Base-by-base conservation (phyloP, 1,139 yeast species). In the Lodderomyces margitis region DNA sequence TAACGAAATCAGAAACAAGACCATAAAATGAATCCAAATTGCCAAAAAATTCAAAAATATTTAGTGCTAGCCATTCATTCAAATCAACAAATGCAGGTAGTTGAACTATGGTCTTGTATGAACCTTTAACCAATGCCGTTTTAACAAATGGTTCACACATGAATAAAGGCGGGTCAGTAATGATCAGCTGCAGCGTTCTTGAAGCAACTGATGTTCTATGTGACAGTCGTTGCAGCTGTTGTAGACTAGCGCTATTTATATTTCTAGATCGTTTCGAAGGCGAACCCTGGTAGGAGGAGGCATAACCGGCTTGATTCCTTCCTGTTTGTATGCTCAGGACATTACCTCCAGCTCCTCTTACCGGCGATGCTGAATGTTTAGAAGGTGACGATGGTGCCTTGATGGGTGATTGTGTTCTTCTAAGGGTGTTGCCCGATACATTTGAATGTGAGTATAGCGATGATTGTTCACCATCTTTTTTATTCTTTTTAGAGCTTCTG, bases 111-210 rank as follows among this genome's bases (percentile, higher is more conserved):
- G 98, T 91, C 56, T 87, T 89, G 68, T 89, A 94, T 1, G 96
- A 87, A n/a, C 99, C 99, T 57, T 92, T 92, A 25, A 94, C 98
- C 36, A 92, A 70, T 0, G 98, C 95, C 0, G 97, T 87, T 48
- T 91, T 83, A 5, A 91, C 94, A 62, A 87, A 94, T 11, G 98
- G 98, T 52, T 91, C 96, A 58, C 95, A 84, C 54, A 92, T 62
- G 58, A 89, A 92, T 38, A 85, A 70, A 9, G 91, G 95, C 10
- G 51, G 45, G 19, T 41, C 45, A 10, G 34, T 10, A 11, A 12
- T 27, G 9, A 11, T 17, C 25, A 23, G 31, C 10, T 21, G 36
- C 20, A 33, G 23, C 33, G 36, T 35, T 35, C 32, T 46, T 38
- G 50, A 12, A 41, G 46, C 37, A 35, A 43, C 36, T 42, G 50